phyloP scores from a whole-genome alignment of 192 early-diverging fungal genomes.

The Umbelopsis sp. region DNA sequence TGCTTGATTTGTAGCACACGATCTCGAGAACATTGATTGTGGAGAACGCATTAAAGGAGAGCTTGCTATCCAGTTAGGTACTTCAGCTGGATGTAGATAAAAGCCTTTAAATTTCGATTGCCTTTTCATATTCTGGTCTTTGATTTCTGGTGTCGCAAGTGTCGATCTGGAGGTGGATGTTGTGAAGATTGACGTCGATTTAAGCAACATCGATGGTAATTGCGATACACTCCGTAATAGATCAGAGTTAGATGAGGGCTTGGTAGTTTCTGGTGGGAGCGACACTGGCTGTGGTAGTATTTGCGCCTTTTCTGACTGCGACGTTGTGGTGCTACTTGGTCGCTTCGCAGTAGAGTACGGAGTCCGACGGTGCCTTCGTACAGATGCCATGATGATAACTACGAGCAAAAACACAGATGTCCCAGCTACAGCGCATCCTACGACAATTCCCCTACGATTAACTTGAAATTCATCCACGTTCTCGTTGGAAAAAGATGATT shows the following conservation, averaged over 20 bases:
- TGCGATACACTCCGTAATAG: neutral
- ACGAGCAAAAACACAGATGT: neutral
- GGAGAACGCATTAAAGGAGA: neutral
- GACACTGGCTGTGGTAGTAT: neutral
- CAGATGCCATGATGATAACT: neutral
- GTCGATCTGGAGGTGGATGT: neutral
- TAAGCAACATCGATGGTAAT: neutral
- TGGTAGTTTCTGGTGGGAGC: neutral
- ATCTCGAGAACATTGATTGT: neutral
- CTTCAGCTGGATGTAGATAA: constrained; percentile 13
- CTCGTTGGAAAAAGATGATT: neutral
- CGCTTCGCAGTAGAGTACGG: neutral
- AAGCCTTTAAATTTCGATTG: constrained; percentile 5
- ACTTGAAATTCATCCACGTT: constrained; percentile 2
- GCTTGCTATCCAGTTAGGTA: constrained; percentile 3
- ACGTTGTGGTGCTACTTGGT: neutral
- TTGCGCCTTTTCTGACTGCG: neutral
- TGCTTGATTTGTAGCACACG: neutral
- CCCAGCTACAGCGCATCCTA: constrained; percentile 4
- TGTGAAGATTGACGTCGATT: neutral
- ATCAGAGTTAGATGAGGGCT: neutral
- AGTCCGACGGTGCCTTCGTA: neutral
- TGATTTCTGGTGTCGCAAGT: neutral
- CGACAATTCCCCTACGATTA: neutral
- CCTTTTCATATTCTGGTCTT: neutral